These are phyloP conservation scores for Lentinula aciculospora DNA, from an alignment of 768 basidiomycete species.

Conservation along the genomic window DNA sequence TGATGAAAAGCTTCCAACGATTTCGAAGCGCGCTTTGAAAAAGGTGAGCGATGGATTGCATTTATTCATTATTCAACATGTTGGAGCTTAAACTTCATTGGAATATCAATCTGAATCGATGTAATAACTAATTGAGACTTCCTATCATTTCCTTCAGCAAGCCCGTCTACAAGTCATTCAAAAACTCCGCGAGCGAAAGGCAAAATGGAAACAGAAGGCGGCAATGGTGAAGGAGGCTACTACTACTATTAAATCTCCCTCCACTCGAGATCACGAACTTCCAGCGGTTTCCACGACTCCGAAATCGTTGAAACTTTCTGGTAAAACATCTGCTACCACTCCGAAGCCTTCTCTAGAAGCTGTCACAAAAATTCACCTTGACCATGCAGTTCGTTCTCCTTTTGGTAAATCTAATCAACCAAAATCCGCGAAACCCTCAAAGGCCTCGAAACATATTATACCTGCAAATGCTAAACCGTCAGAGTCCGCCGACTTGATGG, in stretches of 20 bases:
- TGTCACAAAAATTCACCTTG: no score
- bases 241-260: not conserved
- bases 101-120: not conserved
- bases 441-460: not conserved
- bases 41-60: not conserved
- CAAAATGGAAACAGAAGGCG: not conserved
- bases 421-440: not conserved
- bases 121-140: not conserved
- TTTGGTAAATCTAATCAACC: not conserved
- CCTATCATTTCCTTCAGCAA: not conserved
- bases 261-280: not conserved
- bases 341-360: no score
- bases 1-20: not conserved
- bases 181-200: not conserved
- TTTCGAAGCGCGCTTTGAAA: conserved; percentile 1
- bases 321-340: no score
- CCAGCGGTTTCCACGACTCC: not conserved
- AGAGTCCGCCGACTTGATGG: no score
- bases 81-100: no score
- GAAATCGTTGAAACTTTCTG: no score
- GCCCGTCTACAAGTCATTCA: not conserved
- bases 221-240: not conserved
- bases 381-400: no score
- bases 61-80: no score
- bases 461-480: no score